These are phyloP conservation scores for Boletus patriciae DNA, from an alignment of 768 basidiomycete genomes.

Conservation along the genomic window DNA sequence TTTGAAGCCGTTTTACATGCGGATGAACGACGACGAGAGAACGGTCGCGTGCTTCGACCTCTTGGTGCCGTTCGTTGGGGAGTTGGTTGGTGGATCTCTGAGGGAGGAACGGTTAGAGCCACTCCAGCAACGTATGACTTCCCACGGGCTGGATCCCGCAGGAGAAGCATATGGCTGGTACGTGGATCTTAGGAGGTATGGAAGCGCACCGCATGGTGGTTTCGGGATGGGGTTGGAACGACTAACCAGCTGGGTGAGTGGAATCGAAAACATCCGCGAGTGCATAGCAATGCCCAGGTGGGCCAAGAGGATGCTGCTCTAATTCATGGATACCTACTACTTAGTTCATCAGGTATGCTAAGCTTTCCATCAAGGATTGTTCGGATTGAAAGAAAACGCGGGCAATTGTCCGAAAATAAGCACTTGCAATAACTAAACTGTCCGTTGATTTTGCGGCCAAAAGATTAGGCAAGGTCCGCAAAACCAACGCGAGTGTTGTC, in stretches of 20 bases:
- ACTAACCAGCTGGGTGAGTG: slow-evolving; percentile 82
- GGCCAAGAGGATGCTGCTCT: slow-evolving; percentile 76
- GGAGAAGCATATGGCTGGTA: slow-evolving; percentile 65
- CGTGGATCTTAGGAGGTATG: slow-evolving; percentile 76
- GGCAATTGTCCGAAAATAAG: slow-evolving; percentile 2
- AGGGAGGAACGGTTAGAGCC: slow-evolving; percentile 70
- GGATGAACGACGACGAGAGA: slow-evolving; percentile 51
- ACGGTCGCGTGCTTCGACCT: slow-evolving; percentile 97
- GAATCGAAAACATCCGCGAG: slow-evolving; percentile 89
- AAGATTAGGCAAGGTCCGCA: slow-evolving; percentile 33
- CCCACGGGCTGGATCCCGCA: slow-evolving; percentile 43
- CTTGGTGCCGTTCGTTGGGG: slow-evolving; percentile 83
- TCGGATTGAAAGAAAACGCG: background rate
- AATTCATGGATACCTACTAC: slow-evolving; percentile 2
- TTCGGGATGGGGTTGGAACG: slow-evolving; percentile 97
- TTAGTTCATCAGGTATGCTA: background rate
- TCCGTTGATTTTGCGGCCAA: background rate
- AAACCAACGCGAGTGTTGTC: slow-evolving; percentile 41
- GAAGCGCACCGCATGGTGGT: slow-evolving; percentile 90
- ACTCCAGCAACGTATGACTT: slow-evolving; percentile 51
- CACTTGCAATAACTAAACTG: background rate
- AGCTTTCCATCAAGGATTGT: background rate
- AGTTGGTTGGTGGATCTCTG: slow-evolving; percentile 89
- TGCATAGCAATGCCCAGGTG: slow-evolving; percentile 91
- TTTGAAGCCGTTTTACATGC: slow-evolving; percentile 98